These are phyloP conservation scores for Gyrodon lividus DNA, from an alignment of 768 basidiomycete species.

Conservation along the genomic window DNA sequence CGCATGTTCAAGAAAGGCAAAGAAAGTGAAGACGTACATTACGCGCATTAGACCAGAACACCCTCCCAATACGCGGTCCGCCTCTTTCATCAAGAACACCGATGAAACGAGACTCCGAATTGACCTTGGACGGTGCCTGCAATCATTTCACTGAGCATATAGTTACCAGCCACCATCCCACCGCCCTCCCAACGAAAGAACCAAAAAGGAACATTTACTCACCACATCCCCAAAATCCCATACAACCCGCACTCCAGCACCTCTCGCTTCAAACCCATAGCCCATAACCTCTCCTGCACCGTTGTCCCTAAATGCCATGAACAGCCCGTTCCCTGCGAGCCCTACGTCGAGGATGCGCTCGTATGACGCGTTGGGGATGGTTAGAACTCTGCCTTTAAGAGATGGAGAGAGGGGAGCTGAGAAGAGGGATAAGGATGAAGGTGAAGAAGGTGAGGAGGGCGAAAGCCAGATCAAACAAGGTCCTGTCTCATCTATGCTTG, in stretches of 20 bases:
- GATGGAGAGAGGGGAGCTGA: constrained; percentile 48
- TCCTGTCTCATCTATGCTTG: constrained; percentile 2
- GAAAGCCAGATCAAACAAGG: constrained; percentile 38
- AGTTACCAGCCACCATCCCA: not conserved
- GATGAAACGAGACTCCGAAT: constrained; percentile 52
- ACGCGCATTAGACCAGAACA: constrained; percentile 62
- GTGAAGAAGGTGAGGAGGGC: constrained; percentile 11
- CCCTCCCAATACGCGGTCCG: constrained; percentile 54
- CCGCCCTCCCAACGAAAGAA: not conserved
- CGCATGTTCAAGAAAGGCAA: not conserved
- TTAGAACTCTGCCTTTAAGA: constrained; percentile 47
- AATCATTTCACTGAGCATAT: not conserved
- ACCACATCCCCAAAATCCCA: constrained; percentile 62
- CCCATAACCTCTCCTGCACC: constrained; percentile 58
- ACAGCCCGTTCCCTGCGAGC: constrained; percentile 50
- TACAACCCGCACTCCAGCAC: constrained; percentile 41
- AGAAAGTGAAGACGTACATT: constrained; percentile 41
- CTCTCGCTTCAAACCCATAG: constrained; percentile 30
- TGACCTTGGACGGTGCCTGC: constrained; percentile 42
- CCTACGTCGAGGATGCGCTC: constrained; percentile 60
- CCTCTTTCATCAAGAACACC: constrained; percentile 54
- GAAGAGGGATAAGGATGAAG: constrained; percentile 17
- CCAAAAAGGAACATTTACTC: constrained; percentile 21
- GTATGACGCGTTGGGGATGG: constrained; percentile 46
- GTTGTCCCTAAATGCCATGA: constrained; percentile 57